Base-by-base conservation (phyloP, 495 filamentous ascomycete genomes). In the Echria macrotheca region DNA sequence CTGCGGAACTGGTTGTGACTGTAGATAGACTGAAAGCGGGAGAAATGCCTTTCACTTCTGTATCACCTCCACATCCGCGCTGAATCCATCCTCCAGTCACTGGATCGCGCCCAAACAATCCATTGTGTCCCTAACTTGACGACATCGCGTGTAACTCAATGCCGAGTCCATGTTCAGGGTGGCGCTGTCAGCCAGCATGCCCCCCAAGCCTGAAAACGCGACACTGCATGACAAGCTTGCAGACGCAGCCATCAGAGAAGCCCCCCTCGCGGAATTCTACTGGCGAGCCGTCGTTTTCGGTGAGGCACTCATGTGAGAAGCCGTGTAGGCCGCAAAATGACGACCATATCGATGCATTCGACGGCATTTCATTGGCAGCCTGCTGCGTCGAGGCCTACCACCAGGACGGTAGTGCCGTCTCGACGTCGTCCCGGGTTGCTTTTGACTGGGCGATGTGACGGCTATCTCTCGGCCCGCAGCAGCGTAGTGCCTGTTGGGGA, bases 261-360 rank as follows among this genome's bases (percentile, higher is more conserved):
- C 18, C 44, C 44, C 24, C 17, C 14, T 14, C 12, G 23, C n/a
- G n/a, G n/a, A n/a, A 17, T 32, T 22, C 36, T n/a, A 46, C 29
- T 46, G 44, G 44, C 29, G 31, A 18, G 44, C 36, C 44, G 29
- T 17, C 26, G 29, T 33, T 46, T 14, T 35, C 44, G 29, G 44
- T 36, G 26, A 46, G 5, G 23, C 29, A 22, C 26, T 25, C 21
- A 21, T 36, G 44, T 33, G 19, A 33, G 28, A 7, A 26, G 31
- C 44, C 44, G 44, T 21, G 17, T 21, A 5, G 12, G 22, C 11
- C 31, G 18, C n/a, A 9, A 15, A 7, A 6, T 41, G 12, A 21
- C 17, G 19, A 15, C 35, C 5, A 18, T 8, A 37, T 37, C 35
- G 35, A 6, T 14, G 11, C n/a, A 2, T 6, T 2, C 5, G 35